Percentiles rank a stretch among this genome's conserved stretches.
These are phyloP conservation scores for Coprinopsis cinerea DNA, from an alignment of 768 basidiomycete genomes.

Conservation along the genomic window DNA sequence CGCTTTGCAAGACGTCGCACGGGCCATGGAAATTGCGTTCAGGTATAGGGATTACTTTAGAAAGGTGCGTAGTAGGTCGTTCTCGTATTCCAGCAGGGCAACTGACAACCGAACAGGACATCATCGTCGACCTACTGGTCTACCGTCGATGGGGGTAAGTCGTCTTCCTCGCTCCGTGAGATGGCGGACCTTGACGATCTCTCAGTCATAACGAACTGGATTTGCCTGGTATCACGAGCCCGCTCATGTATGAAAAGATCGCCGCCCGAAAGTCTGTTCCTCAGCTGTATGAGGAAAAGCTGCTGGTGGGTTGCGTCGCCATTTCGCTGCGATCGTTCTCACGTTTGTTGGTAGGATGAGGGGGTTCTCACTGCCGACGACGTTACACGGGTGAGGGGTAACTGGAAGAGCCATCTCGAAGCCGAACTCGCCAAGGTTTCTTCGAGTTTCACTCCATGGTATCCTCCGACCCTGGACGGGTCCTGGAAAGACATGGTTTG, in stretches of 20 bases:
- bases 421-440: slow-evolving; percentile 46
- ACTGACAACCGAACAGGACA: slow-evolving; percentile 43
- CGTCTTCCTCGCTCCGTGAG: not conserved
- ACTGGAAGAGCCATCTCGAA: slow-evolving; percentile 62
- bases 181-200: not conserved
- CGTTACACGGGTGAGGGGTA: slow-evolving; percentile 44
- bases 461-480: slow-evolving; percentile 49
- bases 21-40: slow-evolving; percentile 85
- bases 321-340: not conserved
- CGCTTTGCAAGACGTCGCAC: slow-evolving; percentile 57
- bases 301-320: slow-evolving; percentile 46
- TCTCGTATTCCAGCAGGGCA: no score
- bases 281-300: slow-evolving; percentile 71
- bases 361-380: slow-evolving; percentile 45
- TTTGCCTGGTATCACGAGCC: slow-evolving; percentile 81
- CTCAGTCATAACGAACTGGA: slow-evolving; percentile 80
- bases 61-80: slow-evolving; percentile 36
- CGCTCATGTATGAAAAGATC: slow-evolving; percentile 89
- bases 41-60: slow-evolving; percentile 82
- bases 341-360: slow-evolving; percentile 32
- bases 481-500: slow-evolving; percentile 67
- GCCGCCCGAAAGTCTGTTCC: slow-evolving; percentile 72
- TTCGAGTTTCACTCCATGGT: slow-evolving; percentile 26
- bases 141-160: slow-evolving; percentile 71
- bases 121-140: slow-evolving; percentile 84